Evolutionary conservation across 306 rosid genomes (phyloP).

Genomic region (Castanea crenata): DNA sequence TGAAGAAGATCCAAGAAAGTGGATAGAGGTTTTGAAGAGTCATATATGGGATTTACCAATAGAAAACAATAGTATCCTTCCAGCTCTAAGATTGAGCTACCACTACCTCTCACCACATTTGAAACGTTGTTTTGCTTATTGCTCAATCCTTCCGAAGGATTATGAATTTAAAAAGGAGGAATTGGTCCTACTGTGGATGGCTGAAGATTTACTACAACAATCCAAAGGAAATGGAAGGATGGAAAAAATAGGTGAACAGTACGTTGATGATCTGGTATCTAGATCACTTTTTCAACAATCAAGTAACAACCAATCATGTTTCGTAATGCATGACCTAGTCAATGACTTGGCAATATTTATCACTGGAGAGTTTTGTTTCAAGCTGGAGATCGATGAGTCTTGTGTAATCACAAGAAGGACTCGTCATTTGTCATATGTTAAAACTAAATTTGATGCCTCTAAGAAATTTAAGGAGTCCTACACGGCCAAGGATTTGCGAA

Average conservation of each 20-base stretch:
- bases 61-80: neutral
- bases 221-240: neutral
- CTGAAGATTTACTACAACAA: slow-evolving; percentile 13
- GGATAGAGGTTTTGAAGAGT: neutral
- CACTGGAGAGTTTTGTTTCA: too few species aligned
- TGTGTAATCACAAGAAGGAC: too few species aligned
- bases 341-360: too few species aligned
- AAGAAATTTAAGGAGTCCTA: neutral
- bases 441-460: neutral
- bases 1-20: neutral
- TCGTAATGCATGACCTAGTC: too few species aligned
- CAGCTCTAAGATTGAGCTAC: slow-evolving; percentile 23
- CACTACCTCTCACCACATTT: neutral
- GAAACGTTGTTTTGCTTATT: slow-evolving; percentile 10
- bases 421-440: too few species aligned
- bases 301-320: too few species aligned
- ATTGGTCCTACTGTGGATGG: slow-evolving; percentile 19
- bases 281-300: too few species aligned
- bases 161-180: neutral
- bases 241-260: neutral
- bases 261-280: too few species aligned
- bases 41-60: slow-evolving; percentile 7
- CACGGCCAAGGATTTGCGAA: neutral
- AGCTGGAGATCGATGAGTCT: too few species aligned
- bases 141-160: slow-evolving; percentile 14